Evolutionary conservation across 2,329 filamentous ascomycete genomes (phyloP).

Genomic region (Exophiala lecanii-corni): DNA sequence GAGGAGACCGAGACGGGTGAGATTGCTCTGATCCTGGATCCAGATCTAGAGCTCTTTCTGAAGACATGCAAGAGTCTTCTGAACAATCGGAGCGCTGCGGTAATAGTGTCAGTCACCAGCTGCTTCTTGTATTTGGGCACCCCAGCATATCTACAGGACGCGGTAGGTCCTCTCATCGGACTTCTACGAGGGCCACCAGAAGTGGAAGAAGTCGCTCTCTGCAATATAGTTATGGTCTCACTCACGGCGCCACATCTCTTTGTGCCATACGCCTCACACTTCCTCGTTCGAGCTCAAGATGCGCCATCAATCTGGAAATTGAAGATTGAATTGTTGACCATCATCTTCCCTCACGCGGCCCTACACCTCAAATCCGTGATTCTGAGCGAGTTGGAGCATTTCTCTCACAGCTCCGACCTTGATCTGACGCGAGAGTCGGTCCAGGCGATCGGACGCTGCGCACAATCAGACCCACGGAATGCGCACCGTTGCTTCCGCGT

Average conservation of each 20-base stretch:
- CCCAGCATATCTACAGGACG: slow-evolving; percentile 65
- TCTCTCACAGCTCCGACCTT: slow-evolving; percentile 70
- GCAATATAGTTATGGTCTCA: slow-evolving; percentile 93
- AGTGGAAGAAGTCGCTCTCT: slow-evolving; percentile 82
- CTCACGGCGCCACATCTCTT: slow-evolving; percentile 73
- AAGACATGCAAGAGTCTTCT: slow-evolving; percentile 77
- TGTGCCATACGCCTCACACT: slow-evolving; percentile 81
- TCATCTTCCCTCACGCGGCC: slow-evolving; percentile 82
- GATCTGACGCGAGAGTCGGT: slow-evolving; percentile 83
- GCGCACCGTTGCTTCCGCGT: slow-evolving; percentile 74
- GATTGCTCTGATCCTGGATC: slow-evolving; percentile 61
- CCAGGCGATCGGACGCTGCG: slow-evolving; percentile 86
- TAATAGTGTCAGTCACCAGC: slow-evolving; percentile 80
- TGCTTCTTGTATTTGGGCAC: slow-evolving; percentile 84
- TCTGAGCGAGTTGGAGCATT: slow-evolving; percentile 89
- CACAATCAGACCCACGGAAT: slow-evolving; percentile 61
- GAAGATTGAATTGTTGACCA: slow-evolving; percentile 84
- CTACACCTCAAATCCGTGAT: slow-evolving; percentile 76
- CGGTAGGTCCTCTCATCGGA: slow-evolving; percentile 80
- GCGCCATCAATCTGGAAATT: slow-evolving; percentile 78
- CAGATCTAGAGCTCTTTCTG: slow-evolving; percentile 77
- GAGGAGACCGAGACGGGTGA: slow-evolving; percentile 44
- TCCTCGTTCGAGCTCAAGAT: slow-evolving; percentile 77
- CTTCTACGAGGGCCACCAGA: slow-evolving; percentile 80
- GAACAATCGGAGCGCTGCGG: slow-evolving; percentile 87